phyloP scores from a whole-genome alignment of 2,329 filamentous ascomycete genomes.

The Botrytis byssoidea region DNA sequence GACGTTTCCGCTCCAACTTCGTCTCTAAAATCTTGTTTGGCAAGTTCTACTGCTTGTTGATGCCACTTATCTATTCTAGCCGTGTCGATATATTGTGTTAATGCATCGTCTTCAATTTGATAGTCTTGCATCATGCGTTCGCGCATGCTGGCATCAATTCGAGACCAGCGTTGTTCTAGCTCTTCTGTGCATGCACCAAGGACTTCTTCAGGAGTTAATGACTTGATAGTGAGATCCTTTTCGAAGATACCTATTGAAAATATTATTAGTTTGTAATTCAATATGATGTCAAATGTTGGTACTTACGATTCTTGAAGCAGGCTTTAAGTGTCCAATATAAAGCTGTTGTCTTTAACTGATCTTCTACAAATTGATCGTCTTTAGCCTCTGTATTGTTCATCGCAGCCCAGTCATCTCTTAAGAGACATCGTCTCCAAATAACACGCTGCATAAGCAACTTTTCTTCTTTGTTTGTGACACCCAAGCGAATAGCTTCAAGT shows the following conservation, averaged over 20 bases:
- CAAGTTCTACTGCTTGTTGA: slow-evolving; percentile 42
- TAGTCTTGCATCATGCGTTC: slow-evolving; percentile 70
- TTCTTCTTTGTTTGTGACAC: slow-evolving; percentile 54
- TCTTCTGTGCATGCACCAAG: slow-evolving; percentile 61
- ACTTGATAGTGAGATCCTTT: slow-evolving; percentile 45
- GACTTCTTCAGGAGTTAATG: slow-evolving; percentile 52
- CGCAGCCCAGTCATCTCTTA: slow-evolving; percentile 79
- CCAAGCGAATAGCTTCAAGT: slow-evolving; percentile 45
- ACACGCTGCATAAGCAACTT: slow-evolving; percentile 54
- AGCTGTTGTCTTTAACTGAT: slow-evolving; percentile 62
- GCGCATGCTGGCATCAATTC: slow-evolving; percentile 61
- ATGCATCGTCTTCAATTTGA: slow-evolving; percentile 65
- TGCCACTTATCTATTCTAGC: slow-evolving; percentile 71
- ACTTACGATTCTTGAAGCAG: slow-evolving; percentile 61
- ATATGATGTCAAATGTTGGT: slow-evolving; percentile 34
- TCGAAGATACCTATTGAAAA: slow-evolving; percentile 41
- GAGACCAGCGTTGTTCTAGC: slow-evolving; percentile 58
- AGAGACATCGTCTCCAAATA: slow-evolving; percentile 88
- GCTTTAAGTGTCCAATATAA: slow-evolving; percentile 66
- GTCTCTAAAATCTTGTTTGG: slow-evolving; percentile 41
- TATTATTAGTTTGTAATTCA: slow-evolving; percentile 17
- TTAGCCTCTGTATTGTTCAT: slow-evolving; percentile 77
- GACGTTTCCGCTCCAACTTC: slow-evolving; percentile 36
- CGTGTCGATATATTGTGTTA: slow-evolving; percentile 65
- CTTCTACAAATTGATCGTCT: slow-evolving; percentile 65